Evolutionary conservation across 352 stramenopile genomes (phyloP), one percentile per base, ranked within the genome.

Genomic region (Saprolegnia diclina): DNA sequence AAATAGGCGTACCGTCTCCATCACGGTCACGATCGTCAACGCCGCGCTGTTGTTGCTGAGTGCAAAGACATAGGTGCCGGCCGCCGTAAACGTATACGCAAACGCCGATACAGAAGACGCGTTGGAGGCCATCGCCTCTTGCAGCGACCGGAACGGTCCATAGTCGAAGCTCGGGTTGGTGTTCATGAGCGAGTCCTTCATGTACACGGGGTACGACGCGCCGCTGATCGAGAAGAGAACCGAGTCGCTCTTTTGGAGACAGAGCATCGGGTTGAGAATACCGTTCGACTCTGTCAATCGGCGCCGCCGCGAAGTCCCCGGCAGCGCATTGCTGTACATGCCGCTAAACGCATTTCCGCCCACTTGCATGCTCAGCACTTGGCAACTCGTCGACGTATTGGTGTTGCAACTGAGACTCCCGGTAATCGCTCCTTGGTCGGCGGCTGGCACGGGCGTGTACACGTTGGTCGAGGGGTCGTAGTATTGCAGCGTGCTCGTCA

Each of bases 101-200:
- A 98, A 97, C 0, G 83, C 75, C 0, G 85, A 77, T 4, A 97
- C 80, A 0, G 73, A 76, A 10, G 74, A 80, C 0, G 66, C 24
- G 42, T 92, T 94, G 0, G 79, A 77, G 32, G 81, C 88, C 26
- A 90, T 70, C 46, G 81, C 84, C 1, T 79, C 71, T 4, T 79
- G 79, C 18, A 97, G 72, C 1, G 76, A 76, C 9, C 90, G 78
- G 71, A 98, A 98, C 5, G 77, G 77, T 18, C 84, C 84, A 52
- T 94, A 97, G 73, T 97, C 94, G 55, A 98, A 98, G 57, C 76
- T 85, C 6, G 80, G 76, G 56, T 98, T 97, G 4, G 90, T 97
- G 71, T 98, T 98, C 37, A 98, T 85, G 74, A 98, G 90, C 22
- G 91, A 98, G 71, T 98, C 90, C 71, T 97, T 97, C 26, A 96